Evolutionary conservation across 768 basidiomycete genomes (phyloP), one percentile per base, ranked within the genome.

Genomic region (Pleurotus pulmonarius): DNA sequence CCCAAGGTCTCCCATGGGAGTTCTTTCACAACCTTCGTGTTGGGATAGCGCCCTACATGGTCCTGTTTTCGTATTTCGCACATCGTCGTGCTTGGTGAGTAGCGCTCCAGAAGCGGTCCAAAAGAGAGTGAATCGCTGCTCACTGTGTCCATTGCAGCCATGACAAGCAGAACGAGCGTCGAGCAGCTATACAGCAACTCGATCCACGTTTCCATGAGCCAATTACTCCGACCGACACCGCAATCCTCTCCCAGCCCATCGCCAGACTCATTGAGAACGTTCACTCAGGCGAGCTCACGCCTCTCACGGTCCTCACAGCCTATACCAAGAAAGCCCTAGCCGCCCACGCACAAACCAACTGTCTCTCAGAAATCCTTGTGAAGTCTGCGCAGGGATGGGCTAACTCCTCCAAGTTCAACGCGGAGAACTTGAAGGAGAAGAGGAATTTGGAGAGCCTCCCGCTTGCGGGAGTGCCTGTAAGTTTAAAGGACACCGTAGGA

Each of bases 291-390:
- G 46, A 61, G 7, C 56, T 64, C 12, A 65, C 72, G 16, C 70
- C 76, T 16, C 48, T 22, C 22, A 64, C 71, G 37, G 66, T 79
- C 56, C 65, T 82, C 43, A 61, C 63, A 1, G 76, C 79, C 0
- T 82, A 78, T 60, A 67, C 72, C 43, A 80, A 81, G 56, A 70
- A 70, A 46, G 73, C 81, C 3, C 60, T 83, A 6, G 68, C 73
- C 49, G 78, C 78, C 0, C 77, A 80, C 46, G 65, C 65, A 25
- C 67, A 72, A 59, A 82, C 78, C 34, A 85, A 85, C 61, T 85
- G 84, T 60, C 71, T 84, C 53, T 80, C 81, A 16, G 82, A 83
- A 60, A 71, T 85, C 58, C 74, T 82, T 69, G 79, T 83, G 54
- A 59, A 66, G 1, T 59, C 70, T 37, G 77, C 77, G 44, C 63